Evolutionary conservation across 1,284 basidiomycete species (phyloP), one percentile per base, ranked within the genome.

Genomic region (Tilletia caries): DNA sequence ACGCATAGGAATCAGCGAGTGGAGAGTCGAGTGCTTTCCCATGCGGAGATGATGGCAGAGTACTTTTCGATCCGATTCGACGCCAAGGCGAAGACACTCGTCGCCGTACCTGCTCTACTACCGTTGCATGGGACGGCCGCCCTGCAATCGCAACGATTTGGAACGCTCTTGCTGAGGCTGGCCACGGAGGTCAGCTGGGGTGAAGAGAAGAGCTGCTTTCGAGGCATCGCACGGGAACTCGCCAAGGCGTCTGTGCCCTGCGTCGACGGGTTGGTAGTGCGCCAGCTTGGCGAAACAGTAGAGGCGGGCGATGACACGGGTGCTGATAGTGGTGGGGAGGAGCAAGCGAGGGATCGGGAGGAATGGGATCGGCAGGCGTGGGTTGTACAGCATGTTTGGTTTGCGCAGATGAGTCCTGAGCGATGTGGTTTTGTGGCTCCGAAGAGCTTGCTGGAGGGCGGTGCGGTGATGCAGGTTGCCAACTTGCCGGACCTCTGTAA

Each of bases 11-110:
- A n/a, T n/a, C 62, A 83, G 76, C 75, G 73, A 33, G 80, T 85
- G 4, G 68, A 74, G 23, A 46, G 71, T 0, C 67, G 83, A 2
- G 72, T 88, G 10, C 66, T 84, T 10, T 80, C 83, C 23, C 88
- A 88, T 18, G 87, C 90, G 3, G 91, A 91, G 13, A 97, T 98
- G 95, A 85, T 98, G 0, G 86, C 89, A 10, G 95, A 98, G 77
- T 98, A 98, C 84, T 98, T 98, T 80, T 91, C 89, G 0, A 83
- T 98, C 25, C 65, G 68, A 25, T 27, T 82, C 29, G 83, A 85
- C 46, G 86, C 87, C 2, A 85, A 86, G 0, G 84, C 87, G 0
- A 92, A 92, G 0, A 83, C 86, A 13, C 85, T 98, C 3, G 87
- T 90, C 72, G 89, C 87, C 66, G 80, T 99, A 4, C 96, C 96